Base-by-base conservation (phyloP, 192 early-diverging fungal genomes). In the Geranomyces variabilis region DNA sequence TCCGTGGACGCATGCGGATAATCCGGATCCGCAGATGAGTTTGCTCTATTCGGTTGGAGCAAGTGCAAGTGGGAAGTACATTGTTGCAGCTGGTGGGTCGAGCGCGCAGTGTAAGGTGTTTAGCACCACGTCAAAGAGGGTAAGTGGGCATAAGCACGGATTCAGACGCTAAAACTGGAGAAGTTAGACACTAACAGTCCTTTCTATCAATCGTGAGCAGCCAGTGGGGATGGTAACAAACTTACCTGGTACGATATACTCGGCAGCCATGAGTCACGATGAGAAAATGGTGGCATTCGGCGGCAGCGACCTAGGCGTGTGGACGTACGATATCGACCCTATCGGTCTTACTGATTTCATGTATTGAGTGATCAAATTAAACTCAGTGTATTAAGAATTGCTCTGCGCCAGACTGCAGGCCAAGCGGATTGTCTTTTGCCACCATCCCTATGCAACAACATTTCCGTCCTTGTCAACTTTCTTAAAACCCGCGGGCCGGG, bases 401-500 rank as follows among this genome's bases (percentile, higher is more conserved):
- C n/a, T n/a, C n/a, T n/a, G n/a, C n/a, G n/a, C n/a, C n/a, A n/a
- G n/a, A n/a, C n/a, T n/a, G n/a, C n/a, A n/a, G n/a, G n/a, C n/a
- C n/a, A n/a, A n/a, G n/a, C n/a, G n/a, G n/a, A n/a, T n/a, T n/a
- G n/a, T n/a, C n/a, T n/a, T n/a, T n/a, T n/a, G n/a, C n/a, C n/a
- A n/a, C n/a, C n/a, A n/a, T n/a, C n/a, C n/a, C n/a, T n/a, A n/a
- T n/a, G 51, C 51, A 55, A 65, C 29, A n/a, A 71, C 58, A 5
- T 73, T 47, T 10, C 70, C 70, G n/a, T 34, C 62, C 10, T 24
- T 55, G 19, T 65, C 55, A 19, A 69, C 67, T 30, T 62, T 69
- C 46, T 55, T 69, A 65, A 80, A 87, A 29, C 63, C 75, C 15
- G 70, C 66, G 31, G 95, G 96, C 28, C 93, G 87, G 55, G 85